Evolutionary conservation across 2,329 filamentous ascomycete species (phyloP), one percentile per base, ranked within the genome.

Genomic region (Aureobasidium sp.): DNA sequence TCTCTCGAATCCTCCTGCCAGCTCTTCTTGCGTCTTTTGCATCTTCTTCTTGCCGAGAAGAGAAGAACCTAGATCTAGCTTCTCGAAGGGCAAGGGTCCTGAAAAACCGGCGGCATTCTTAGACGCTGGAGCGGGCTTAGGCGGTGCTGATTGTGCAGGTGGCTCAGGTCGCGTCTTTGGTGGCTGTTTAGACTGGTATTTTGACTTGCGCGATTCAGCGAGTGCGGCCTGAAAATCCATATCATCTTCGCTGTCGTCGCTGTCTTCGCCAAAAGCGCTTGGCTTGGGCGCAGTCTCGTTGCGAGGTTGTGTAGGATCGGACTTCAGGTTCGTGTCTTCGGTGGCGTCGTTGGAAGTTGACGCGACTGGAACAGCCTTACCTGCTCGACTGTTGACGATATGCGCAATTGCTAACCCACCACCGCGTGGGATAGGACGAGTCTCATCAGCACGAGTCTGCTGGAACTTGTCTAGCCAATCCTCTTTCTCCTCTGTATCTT

Each of bases 61-160:
- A 39, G 83, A 86, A 57, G 83, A 86, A 48, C 88, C 85, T 1
- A 96, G 80, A 69, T 91, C 81, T 7, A 87, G 76, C 55, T 82
- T 93, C 67, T 96, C 91, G 69, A 99, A 99, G 0, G 94, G 94
- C 5, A 99, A 74, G 0, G 92, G 91, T 0, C 93, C 93, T 66
- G 84, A 84, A 69, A 96, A 89, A 3, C 73, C 76, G 4, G 73
- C 69, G 30, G 71, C 66, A 51, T 73, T 71, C 21, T 64, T 61
- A 1, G 62, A 44, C 14, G 47, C 48, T 25, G 62, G 69, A 50
- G 69, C 50, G 6, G 63, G 14, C 48, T 63, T 61, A 21, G 50
- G 16, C 4, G 45, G 42, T 30, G 36, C 50, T 54, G 50, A 30
- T 5, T n/a, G 27, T 21, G 11, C 37, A 3, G 25, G 34, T n/a